Base-by-base conservation (phyloP, 2,329 filamentous ascomycete genomes). In the Apiospora arundinis region DNA sequence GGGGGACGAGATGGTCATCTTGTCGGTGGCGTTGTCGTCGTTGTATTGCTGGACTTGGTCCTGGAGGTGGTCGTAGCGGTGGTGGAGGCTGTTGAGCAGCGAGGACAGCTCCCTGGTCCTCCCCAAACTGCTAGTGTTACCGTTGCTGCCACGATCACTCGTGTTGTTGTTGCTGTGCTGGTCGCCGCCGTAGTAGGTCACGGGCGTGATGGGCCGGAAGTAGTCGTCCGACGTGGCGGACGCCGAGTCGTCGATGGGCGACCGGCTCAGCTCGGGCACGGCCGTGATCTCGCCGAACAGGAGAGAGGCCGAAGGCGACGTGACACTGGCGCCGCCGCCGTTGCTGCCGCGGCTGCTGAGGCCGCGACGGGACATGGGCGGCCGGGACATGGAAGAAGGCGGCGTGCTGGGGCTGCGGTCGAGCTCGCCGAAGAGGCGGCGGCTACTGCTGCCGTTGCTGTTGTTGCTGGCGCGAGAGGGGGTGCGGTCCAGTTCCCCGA, bases 1-100 rank as follows among this genome's bases (percentile, higher is more conserved):
- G 25, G 88, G 88, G 2, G 86, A 82, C 2, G 84, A 84, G 87
- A 75, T 81, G 70, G 73, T 78, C n/a, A 79, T 69, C 32, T 63
- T 63, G 3, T 63, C 56, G 2, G 16, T 6, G 2, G 8, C 56
- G 56, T 5, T 63, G 56, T n/a, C 28, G 28, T 40, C 28, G 8
- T 23, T 2, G 6, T 81, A 78, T 11, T 79, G 76, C 45, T n/a
- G n/a, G n/a, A 74, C 71, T 14, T 78, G 75, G 8, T 46, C 46
- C 5, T 40, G 46, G 8, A 60, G 68, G 46, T 56, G 49, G 28
- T 28, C 68, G 68, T 49, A 21, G 68, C 40, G 56, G 56, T 63
- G 16, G 68, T 56, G 56, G 32, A 21, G 37, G 32, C 56, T 46
- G 66, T 32, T 45, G 66, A 68, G 42, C 66, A 68, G 66, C 25